These are phyloP conservation scores for Myxozyma kluyveri DNA, from an alignment of 805 yeast species.

Conservation along the genomic window DNA sequence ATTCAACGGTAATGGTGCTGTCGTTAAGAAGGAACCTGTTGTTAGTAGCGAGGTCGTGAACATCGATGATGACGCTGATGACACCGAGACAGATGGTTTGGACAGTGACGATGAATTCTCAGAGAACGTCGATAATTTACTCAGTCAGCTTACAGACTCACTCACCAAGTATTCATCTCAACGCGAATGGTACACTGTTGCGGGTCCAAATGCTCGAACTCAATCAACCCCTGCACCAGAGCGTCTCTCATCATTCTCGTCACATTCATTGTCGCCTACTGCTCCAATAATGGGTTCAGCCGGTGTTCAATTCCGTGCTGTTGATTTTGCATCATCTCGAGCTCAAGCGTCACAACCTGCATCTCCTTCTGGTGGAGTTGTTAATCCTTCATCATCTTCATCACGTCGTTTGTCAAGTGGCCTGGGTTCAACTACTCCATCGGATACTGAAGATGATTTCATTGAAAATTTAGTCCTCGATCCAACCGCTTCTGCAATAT, in stretches of 20 bases:
- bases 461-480: conserved; percentile 3
- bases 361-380: background rate
- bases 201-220: no score
- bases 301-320: conserved; percentile 11
- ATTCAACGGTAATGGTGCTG: no score
- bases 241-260: no score
- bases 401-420: background rate
- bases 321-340: conserved; percentile 4
- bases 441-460: background rate
- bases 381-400: background rate
- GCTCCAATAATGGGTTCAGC: no score
- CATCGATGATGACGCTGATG: background rate
- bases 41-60: no score
- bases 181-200: background rate
- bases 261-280: no score
- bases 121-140: background rate
- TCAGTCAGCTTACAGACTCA: background rate
- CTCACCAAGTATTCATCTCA: background rate
- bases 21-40: no score
- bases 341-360: background rate
- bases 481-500: background rate
- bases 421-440: background rate
- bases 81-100: background rate
- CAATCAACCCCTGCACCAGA: no score
- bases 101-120: conserved; percentile 3